phyloP scores from a whole-genome alignment of 2,329 filamentous ascomycete species.

The Calonectria pauciramosa region DNA sequence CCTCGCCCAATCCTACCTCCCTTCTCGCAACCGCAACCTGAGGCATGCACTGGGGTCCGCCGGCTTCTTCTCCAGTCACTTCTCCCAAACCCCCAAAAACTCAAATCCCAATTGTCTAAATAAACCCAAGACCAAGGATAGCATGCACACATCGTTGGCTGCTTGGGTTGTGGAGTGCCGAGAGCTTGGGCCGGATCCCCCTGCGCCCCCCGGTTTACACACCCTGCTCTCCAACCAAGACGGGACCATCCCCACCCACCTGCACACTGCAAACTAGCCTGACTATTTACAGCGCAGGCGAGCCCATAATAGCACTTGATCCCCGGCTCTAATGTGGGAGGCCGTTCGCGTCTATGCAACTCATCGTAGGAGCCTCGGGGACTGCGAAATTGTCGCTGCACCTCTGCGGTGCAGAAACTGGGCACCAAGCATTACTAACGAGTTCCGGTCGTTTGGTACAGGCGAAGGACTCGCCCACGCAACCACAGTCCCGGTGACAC shows the following conservation, averaged over 20 bases:
- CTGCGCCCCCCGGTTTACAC: conserved; percentile 15
- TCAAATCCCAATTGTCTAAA: conserved; percentile 13
- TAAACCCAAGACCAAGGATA: conserved; percentile 1
- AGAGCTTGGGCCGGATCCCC: conserved; percentile 24
- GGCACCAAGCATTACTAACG: neutral
- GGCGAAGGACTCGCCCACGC: neutral
- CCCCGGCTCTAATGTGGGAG: conserved; percentile 23
- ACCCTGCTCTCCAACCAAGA: conserved; percentile 16
- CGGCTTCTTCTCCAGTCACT: neutral
- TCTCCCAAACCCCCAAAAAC: neutral
- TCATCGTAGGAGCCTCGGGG: conserved; percentile 18
- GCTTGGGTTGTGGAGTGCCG: conserved; percentile 22
- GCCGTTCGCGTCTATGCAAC: conserved; percentile 31
- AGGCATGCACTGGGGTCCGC: conserved; percentile 14
- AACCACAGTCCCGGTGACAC: conserved; percentile 21
- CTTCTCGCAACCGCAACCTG: conserved; percentile 6
- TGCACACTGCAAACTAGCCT: conserved; percentile 25
- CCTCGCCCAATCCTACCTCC: neutral
- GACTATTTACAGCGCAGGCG: conserved; percentile 18
- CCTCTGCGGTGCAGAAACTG: conserved; percentile 3
- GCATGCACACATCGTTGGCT: conserved; percentile 16
- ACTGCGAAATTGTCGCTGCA: conserved; percentile 7
- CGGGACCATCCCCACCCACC: conserved; percentile 15
- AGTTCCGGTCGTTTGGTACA: conserved; percentile 20
- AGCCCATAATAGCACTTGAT: conserved; percentile 28